A percentile compares a stretch with the other conserved stretches of the same genome.
These are phyloP conservation scores for Penicillium daleae DNA, from an alignment of 495 filamentous ascomycete genomes.

Conservation along the genomic window DNA sequence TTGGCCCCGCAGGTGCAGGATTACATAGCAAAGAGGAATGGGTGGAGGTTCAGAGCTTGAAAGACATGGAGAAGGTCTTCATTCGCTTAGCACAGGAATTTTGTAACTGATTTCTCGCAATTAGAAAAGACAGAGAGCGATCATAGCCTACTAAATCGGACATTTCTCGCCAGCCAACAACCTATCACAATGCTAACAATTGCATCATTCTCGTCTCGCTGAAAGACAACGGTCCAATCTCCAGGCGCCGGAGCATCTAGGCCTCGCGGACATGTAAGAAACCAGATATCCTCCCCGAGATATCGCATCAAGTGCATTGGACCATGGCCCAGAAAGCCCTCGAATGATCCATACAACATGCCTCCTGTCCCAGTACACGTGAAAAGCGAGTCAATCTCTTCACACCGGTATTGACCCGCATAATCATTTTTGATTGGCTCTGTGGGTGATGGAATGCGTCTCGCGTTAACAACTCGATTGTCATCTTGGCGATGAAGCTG, in stretches of 20 bases:
- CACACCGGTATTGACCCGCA: not conserved
- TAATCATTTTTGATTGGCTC: not conserved
- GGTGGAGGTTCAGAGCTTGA: constrained; percentile 43
- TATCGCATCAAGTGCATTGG: constrained; percentile 8
- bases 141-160: not conserved
- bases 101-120: constrained; percentile 26
- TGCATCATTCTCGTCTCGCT: not conserved
- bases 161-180: constrained; percentile 5
- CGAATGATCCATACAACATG: constrained; percentile 3
- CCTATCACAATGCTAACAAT: not conserved
- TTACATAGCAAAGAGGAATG: constrained; percentile 52
- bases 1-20: constrained; percentile 46
- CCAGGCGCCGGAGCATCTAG: constrained; percentile 4
- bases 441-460: not conserved
- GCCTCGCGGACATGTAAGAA: not conserved
- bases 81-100: constrained; percentile 31
- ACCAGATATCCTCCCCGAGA: constrained; percentile 3
- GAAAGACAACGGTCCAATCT: constrained; percentile 1
- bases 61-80: constrained; percentile 30
- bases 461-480: not conserved
- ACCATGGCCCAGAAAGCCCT: constrained; percentile 1
- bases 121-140: not conserved
- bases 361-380: constrained; percentile 2
- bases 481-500: not conserved
- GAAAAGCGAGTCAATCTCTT: not conserved